Percentiles rank a stretch among this genome's conserved stretches.
phyloP scores from a whole-genome alignment of 2,329 filamentous ascomycete species.

The Talaromyces sp. region DNA sequence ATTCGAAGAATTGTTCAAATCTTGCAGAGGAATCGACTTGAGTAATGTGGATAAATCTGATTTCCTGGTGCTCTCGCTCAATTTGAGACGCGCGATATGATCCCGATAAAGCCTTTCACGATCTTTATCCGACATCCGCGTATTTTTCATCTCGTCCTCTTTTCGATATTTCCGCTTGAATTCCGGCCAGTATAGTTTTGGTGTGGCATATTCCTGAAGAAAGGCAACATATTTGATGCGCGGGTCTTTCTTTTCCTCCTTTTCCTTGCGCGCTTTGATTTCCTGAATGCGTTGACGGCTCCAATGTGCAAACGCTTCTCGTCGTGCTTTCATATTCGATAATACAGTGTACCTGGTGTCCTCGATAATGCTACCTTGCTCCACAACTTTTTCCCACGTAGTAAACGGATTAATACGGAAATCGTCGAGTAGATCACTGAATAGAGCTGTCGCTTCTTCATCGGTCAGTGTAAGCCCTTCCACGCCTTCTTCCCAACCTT shows the following conservation, averaged over 20 bases:
- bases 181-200: conserved; percentile 95
- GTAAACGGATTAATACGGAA: conserved; percentile 79
- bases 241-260: conserved; percentile 77
- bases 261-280: conserved; percentile 68
- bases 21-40: conserved; percentile 41
- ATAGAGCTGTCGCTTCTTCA: conserved; percentile 72
- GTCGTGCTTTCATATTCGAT: conserved; percentile 73
- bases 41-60: conserved; percentile 46
- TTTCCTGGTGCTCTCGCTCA: conserved; percentile 45
- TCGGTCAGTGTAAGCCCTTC: conserved; percentile 69
- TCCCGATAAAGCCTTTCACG: conserved; percentile 50
- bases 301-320: conserved; percentile 83
- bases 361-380: conserved; percentile 76
- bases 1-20: conserved; percentile 40
- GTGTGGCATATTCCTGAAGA: conserved; percentile 74
- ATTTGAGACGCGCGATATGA: conserved; percentile 45
- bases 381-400: conserved; percentile 85
- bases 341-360: conserved; percentile 85
- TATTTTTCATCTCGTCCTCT: conserved; percentile 66
- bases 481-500: conserved; percentile 65
- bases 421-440: conserved; percentile 83
- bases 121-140: conserved; percentile 46
- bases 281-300: conserved; percentile 69
- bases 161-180: conserved; percentile 89
- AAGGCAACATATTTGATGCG: conserved; percentile 77